Percentiles rank a stretch among this genome's conserved stretches.
Conservation (phyloP, 1,284 basidiomycete genomes). For the Vanrija humicola region DNA sequence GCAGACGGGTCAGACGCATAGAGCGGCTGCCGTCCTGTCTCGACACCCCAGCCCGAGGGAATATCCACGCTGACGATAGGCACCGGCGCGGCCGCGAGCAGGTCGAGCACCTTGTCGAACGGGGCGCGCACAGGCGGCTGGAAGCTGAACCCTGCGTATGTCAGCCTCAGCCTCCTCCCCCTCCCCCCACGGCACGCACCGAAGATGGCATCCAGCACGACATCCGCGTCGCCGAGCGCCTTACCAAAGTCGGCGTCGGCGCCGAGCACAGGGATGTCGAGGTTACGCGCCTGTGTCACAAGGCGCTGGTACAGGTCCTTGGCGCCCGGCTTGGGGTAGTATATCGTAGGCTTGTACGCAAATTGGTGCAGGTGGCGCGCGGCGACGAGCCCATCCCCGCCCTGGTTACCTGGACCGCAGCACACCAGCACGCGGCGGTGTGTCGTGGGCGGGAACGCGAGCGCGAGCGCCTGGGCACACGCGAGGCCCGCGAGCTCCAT, state of each 20-base stretch:
- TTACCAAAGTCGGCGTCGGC: constrained; percentile 54
- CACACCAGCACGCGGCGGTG: constrained; percentile 79
- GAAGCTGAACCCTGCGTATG: constrained; percentile 75
- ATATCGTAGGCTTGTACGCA: constrained; percentile 76
- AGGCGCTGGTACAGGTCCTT: constrained; percentile 89
- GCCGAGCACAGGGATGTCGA: constrained; percentile 68
- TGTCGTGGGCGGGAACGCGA: constrained; percentile 64
- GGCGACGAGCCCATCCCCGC: constrained; percentile 95
- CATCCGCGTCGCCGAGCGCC: constrained; percentile 65
- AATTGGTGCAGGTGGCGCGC: constrained; percentile 91
- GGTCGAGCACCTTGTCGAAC: constrained; percentile 70
- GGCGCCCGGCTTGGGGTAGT: constrained; percentile 76
- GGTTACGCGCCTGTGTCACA: constrained; percentile 79
- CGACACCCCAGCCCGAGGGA: constrained; percentile 90
- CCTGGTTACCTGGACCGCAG: constrained; percentile 95
- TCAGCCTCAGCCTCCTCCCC: neutral
- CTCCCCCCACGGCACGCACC: constrained; percentile 46
- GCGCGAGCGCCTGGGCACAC: constrained; percentile 83
- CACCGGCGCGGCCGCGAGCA: constrained; percentile 61
- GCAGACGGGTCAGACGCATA: constrained; percentile 14
- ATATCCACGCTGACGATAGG: constrained; percentile 92
- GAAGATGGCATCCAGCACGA: constrained; percentile 92
- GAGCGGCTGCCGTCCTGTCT: constrained; percentile 37
- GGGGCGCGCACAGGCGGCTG: constrained; percentile 79
- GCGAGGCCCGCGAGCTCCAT: constrained; percentile 99